Evolutionary conservation across 768 basidiomycete species (phyloP).

Genomic region (Lyophyllum decastes): DNA sequence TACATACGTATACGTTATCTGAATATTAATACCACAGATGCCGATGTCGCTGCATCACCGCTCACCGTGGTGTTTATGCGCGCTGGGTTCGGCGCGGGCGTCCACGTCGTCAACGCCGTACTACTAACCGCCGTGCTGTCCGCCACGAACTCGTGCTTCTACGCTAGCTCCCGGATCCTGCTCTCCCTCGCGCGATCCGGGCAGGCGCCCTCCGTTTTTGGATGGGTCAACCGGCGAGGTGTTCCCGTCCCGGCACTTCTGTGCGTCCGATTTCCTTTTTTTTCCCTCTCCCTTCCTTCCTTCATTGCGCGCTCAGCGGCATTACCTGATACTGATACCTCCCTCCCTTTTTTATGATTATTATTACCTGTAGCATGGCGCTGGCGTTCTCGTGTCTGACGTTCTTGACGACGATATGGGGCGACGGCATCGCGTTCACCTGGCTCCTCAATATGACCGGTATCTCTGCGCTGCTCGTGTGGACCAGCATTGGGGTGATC

Average conservation of each 20-base stretch:
- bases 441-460: slow-evolving; percentile 68
- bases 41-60: slow-evolving; percentile 57
- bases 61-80: slow-evolving; percentile 64
- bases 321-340: too few species aligned
- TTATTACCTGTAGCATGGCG: slow-evolving; percentile 45
- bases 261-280: slow-evolving; percentile 32
- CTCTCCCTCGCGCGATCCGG: slow-evolving; percentile 63
- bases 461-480: slow-evolving; percentile 67
- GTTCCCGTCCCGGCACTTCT: slow-evolving; percentile 61
- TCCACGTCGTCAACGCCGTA: slow-evolving; percentile 66
- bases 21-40: too few species aligned
- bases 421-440: slow-evolving; percentile 52
- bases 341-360: too few species aligned
- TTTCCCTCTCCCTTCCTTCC: too few species aligned
- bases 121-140: slow-evolving; percentile 67
- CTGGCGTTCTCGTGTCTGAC: slow-evolving; percentile 51
- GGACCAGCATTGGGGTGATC: slow-evolving; percentile 58
- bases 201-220: slow-evolving; percentile 65
- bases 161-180: slow-evolving; percentile 63
- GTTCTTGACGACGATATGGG: slow-evolving; percentile 61
- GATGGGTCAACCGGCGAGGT: slow-evolving; percentile 62
- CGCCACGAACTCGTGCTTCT: slow-evolving; percentile 67
- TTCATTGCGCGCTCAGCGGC: too few species aligned
- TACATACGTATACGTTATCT: too few species aligned
- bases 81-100: slow-evolving; percentile 62